Evolutionary conservation across 2,329 filamentous ascomycete species (phyloP).

Genomic region (Trichoderma cornu-damae): DNA sequence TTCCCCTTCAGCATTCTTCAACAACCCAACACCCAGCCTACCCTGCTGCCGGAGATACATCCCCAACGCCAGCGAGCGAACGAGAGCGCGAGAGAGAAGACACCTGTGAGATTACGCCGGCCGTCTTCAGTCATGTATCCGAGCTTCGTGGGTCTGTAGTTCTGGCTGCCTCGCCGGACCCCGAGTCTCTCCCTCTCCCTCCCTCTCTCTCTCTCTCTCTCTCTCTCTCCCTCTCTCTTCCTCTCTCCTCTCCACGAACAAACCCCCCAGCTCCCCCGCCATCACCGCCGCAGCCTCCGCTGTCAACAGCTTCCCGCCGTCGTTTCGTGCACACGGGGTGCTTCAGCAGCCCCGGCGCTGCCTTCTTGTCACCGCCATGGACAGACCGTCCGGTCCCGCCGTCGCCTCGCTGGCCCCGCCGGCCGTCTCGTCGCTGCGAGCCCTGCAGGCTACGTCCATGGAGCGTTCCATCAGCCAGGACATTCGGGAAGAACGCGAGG

Average conservation of each 20-base stretch:
- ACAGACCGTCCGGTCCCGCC: conserved; percentile 33
- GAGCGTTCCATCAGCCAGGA: conserved; percentile 73
- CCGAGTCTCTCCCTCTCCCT: conserved; percentile 25
- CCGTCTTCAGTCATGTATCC: conserved; percentile 43
- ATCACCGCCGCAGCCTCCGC: conserved; percentile 11
- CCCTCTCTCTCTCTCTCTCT: conserved; percentile 25
- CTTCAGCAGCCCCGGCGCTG: conserved; percentile 13
- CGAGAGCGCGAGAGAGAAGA: not conserved
- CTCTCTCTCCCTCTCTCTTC: too few species aligned
- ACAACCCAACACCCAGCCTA: conserved; percentile 3
- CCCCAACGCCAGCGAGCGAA: conserved; percentile 19
- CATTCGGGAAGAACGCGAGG: conserved; percentile 88
- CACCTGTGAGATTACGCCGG: conserved; percentile 23
- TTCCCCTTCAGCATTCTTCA: conserved; percentile 16
- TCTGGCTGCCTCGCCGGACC: conserved; percentile 45
- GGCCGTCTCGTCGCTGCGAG: conserved; percentile 49
- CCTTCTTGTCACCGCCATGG: conserved; percentile 37
- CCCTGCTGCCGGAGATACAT: conserved; percentile 2
- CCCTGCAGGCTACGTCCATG: conserved; percentile 48
- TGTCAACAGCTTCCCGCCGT: conserved; percentile 16
- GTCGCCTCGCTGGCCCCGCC: conserved; percentile 43
- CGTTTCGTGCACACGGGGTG: conserved; percentile 13
- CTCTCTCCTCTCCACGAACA: conserved; percentile 12
- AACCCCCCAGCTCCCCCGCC: conserved; percentile 3
- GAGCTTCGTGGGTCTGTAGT: conserved; percentile 41